Conservation (phyloP, 345 rosid genomes). For the Murraya koenigii region DNA sequence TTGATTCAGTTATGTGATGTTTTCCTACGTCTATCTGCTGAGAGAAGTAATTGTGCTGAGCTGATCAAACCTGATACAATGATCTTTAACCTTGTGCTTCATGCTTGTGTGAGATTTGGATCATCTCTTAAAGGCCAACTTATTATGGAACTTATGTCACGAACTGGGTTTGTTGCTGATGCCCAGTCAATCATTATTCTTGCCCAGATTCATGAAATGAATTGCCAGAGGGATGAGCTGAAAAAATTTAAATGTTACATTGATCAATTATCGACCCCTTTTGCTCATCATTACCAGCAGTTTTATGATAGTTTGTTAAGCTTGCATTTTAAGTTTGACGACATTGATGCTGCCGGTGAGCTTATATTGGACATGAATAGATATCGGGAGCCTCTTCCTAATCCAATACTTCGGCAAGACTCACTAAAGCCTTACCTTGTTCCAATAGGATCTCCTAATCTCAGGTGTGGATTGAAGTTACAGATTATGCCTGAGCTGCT, state of each 20-base stretch:
- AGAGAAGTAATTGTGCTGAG: slow-evolving; percentile 25
- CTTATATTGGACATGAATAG: slow-evolving; percentile 50
- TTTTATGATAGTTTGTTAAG: slow-evolving; percentile 69
- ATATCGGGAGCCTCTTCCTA: slow-evolving; percentile 22
- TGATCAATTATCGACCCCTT: slow-evolving; percentile 35
- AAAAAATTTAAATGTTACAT: slow-evolving; percentile 60
- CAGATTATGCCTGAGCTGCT: slow-evolving; percentile 49
- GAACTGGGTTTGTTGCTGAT: slow-evolving; percentile 59
- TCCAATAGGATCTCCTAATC: slow-evolving; percentile 66
- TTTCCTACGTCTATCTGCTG: slow-evolving; percentile 14
- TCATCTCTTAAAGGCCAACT: slow-evolving; percentile 71
- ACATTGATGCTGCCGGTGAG: slow-evolving; percentile 60
- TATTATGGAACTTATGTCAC: slow-evolving; percentile 68
- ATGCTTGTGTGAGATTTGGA: slow-evolving; percentile 68
- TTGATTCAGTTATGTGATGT: slow-evolving; percentile 61
- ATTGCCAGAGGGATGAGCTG: slow-evolving; percentile 72
- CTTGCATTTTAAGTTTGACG: slow-evolving; percentile 68
- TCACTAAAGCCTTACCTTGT: slow-evolving; percentile 41
- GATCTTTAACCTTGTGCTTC: slow-evolving; percentile 70
- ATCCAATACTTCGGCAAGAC: slow-evolving; percentile 21
- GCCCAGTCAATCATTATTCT: slow-evolving; percentile 56
- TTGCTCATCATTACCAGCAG: slow-evolving; percentile 50
- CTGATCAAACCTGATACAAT: slow-evolving; percentile 56
- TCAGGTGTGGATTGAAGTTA: slow-evolving; percentile 60
- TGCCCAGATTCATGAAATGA: slow-evolving; percentile 65